phyloP scores from a whole-genome alignment of 1,284 basidiomycete species.

The Kwoniella shivajii region DNA sequence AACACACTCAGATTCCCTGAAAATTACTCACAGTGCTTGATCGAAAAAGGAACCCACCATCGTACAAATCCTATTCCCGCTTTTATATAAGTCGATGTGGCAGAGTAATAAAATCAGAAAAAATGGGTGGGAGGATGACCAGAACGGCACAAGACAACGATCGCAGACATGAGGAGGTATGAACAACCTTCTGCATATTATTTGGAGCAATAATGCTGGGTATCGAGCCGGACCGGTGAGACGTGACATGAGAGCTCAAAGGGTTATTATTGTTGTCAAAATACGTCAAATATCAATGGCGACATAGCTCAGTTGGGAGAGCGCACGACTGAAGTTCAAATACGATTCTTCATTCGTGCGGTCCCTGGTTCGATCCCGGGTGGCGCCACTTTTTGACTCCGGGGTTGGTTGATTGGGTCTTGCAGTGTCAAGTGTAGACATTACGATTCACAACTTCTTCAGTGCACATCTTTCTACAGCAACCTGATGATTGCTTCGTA shows the following conservation, averaged over 20 bases:
- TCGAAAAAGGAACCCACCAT: not conserved
- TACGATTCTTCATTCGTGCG: conserved; percentile 18
- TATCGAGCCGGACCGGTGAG: no score
- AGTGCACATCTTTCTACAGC: no score
- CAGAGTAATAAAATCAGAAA: not conserved
- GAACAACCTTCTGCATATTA: no score
- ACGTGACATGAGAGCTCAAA: no score
- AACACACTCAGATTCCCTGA: not conserved
- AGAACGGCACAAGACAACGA: no score
- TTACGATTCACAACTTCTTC: no score
- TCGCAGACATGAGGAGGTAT: no score
- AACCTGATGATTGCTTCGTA: no score
- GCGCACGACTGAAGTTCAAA: conserved; percentile 18
- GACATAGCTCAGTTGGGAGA: conserved; percentile 20
- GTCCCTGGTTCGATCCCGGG: conserved; percentile 19
- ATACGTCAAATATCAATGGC: not conserved
- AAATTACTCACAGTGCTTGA: not conserved
- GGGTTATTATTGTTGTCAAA: not conserved
- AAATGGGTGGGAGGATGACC: not conserved
- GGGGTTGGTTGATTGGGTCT: no score
- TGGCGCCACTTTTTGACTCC: conserved; percentile 9
- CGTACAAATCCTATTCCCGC: not conserved
- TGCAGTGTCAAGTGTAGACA: no score
- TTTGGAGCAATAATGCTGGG: no score
- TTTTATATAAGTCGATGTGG: not conserved